phyloP scores from a whole-genome alignment of 371 early-diverging fungal species.

The Apophysomyces ossiformis region DNA sequence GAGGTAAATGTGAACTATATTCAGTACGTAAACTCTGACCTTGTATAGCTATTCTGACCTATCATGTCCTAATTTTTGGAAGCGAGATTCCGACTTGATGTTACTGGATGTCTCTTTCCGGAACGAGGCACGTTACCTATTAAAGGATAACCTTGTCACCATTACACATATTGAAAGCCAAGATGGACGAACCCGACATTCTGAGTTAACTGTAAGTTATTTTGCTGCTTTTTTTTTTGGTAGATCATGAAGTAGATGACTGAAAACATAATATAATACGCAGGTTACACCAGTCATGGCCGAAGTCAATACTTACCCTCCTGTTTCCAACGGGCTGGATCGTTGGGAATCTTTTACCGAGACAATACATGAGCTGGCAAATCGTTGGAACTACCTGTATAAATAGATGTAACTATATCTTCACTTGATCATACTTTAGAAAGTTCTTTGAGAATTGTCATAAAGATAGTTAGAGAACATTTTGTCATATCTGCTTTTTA shows the following conservation, averaged over 20 bases:
- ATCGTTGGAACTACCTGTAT: conserved; percentile 21
- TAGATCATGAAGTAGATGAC: neutral
- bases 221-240: neutral
- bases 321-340: conserved; percentile 18
- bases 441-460: too few species aligned
- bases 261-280: neutral
- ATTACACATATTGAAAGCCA: conserved; percentile 40
- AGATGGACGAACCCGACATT: conserved; percentile 28
- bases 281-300: conserved; percentile 28
- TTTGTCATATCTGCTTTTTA: too few species aligned
- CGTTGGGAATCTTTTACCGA: conserved; percentile 21
- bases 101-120: conserved; percentile 36
- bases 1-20: conserved; percentile 20
- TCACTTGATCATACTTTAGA: neutral
- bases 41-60: conserved; percentile 35
- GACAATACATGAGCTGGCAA: conserved; percentile 14
- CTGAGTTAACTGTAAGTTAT: conserved; percentile 34
- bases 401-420: neutral
- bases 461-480: too few species aligned
- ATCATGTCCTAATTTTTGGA: conserved; percentile 27
- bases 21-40: neutral
- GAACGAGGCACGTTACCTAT: conserved; percentile 31
- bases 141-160: conserved; percentile 26
- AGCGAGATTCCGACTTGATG: conserved; percentile 16
- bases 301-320: conserved; percentile 6